A percentile compares a stretch with the other conserved stretches of the same genome.
phyloP scores from a whole-genome alignment of 2,329 filamentous ascomycete genomes.

The Arachnopeziza araneosa region DNA sequence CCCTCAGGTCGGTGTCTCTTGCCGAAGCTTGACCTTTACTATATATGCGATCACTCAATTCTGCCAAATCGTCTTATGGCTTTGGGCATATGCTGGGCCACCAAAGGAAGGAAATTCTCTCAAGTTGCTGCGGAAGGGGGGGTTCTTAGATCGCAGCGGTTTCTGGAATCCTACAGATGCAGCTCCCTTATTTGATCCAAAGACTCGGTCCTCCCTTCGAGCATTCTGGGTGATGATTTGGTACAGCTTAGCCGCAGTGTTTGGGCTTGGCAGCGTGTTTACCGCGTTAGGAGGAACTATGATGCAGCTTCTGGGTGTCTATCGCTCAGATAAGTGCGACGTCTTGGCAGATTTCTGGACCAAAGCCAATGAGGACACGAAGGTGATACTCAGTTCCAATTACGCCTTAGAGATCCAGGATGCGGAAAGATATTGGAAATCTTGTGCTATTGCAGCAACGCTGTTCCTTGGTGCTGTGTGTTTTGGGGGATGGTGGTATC shows the following conservation, averaged over 20 bases:
- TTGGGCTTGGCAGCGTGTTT: constrained; percentile 11
- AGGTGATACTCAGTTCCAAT: constrained; percentile 8
- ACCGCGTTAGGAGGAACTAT: constrained; percentile 13
- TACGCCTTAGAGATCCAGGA: constrained; percentile 10
- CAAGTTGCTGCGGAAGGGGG: constrained; percentile 8
- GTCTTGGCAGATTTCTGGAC: constrained; percentile 10
- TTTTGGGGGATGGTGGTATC: constrained; percentile 21
- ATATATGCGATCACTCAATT: constrained; percentile 32
- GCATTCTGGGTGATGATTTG: constrained; percentile 14
- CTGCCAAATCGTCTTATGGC: constrained; percentile 23
- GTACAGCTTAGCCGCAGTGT: constrained; percentile 10
- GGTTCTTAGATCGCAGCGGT: constrained; percentile 9
- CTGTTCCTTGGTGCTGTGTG: constrained; percentile 11
- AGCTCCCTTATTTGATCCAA: not conserved
- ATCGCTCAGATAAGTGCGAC: constrained; percentile 6
- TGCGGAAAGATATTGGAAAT: constrained; percentile 13
- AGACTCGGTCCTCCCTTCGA: constrained; percentile 2
- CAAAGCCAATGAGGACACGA: constrained; percentile 1
- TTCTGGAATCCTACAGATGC: constrained; percentile 10
- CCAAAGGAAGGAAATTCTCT: constrained; percentile 6
- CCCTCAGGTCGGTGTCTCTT: constrained; percentile 30
- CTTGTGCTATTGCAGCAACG: constrained; percentile 11
- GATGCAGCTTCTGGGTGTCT: constrained; percentile 19
- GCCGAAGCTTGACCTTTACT: constrained; percentile 31
- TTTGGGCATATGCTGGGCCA: constrained; percentile 8